phyloP scores from a whole-genome alignment of 2,329 filamentous ascomycete species.

The Penicillium brasilianum region DNA sequence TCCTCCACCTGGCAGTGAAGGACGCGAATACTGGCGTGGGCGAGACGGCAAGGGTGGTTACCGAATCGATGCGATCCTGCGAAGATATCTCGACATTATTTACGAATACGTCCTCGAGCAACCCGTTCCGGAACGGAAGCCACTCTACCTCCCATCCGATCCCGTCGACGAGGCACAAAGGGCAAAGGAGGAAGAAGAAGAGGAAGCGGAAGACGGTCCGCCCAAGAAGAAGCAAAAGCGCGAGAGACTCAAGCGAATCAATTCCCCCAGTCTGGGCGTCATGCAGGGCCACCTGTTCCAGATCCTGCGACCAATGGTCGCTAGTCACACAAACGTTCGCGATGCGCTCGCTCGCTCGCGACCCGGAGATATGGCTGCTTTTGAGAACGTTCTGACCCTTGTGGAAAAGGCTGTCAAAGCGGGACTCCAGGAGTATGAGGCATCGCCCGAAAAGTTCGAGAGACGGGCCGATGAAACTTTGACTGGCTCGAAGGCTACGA shows the following conservation, averaged over 20 bases:
- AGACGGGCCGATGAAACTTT: slow-evolving; percentile 42
- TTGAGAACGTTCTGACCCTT: slow-evolving; percentile 75
- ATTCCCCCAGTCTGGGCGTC: slow-evolving; percentile 70
- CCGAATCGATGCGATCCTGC: slow-evolving; percentile 82
- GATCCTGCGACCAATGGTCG: slow-evolving; percentile 80
- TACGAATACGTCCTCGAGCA: slow-evolving; percentile 75
- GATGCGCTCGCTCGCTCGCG: slow-evolving; percentile 76
- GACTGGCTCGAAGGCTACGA: slow-evolving; percentile 61
- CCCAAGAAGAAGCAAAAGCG: slow-evolving; percentile 55
- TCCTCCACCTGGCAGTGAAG: slow-evolving; percentile 67
- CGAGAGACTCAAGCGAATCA: slow-evolving; percentile 53
- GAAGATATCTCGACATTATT: slow-evolving; percentile 89
- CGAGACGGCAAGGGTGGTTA: slow-evolving; percentile 80
- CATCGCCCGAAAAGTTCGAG: slow-evolving; percentile 46
- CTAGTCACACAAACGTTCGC: slow-evolving; percentile 79
- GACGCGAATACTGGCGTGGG: slow-evolving; percentile 85
- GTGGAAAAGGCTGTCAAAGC: slow-evolving; percentile 76
- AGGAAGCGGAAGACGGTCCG: slow-evolving; percentile 54
- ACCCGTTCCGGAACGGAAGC: slow-evolving; percentile 67
- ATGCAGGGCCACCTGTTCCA: slow-evolving; percentile 96
- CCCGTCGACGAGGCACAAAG: slow-evolving; percentile 33
- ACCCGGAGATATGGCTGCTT: slow-evolving; percentile 73
- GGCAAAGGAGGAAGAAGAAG: slow-evolving; percentile 31
- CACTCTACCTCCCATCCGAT: slow-evolving; percentile 72
- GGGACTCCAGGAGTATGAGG: slow-evolving; percentile 71